Conservation (phyloP, 176 grass and related monocot species). For the Hsuehochloa calcarea region DNA sequence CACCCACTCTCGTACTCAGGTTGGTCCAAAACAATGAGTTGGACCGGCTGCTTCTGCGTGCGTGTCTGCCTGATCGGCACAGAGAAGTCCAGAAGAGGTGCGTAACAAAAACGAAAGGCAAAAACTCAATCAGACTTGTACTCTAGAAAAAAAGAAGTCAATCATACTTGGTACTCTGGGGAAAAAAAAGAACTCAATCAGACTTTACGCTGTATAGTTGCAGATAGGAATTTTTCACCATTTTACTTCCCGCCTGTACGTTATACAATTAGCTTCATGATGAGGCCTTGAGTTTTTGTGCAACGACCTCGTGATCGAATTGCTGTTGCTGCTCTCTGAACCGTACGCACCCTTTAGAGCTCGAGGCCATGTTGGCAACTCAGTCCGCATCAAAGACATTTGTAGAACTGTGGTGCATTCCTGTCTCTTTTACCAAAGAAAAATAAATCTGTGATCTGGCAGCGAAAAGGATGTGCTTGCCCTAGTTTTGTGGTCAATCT, state of each 20-base stretch:
- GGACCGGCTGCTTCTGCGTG: no score
- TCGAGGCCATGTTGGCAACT: neutral
- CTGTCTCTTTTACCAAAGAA: neutral
- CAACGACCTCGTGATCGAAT: constrained; percentile 24
- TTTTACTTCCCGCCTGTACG: neutral
- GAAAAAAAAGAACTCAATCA: no score
- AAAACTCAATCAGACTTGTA: neutral
- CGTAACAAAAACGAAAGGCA: neutral
- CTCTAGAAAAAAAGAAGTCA: no score
- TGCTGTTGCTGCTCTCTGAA: neutral
- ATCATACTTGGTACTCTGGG: no score
- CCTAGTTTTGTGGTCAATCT: neutral
- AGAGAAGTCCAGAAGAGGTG: no score
- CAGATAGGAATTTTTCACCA: neutral
- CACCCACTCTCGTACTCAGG: no score
- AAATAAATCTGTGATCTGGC: neutral
- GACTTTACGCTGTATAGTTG: no score
- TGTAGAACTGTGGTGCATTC: neutral
- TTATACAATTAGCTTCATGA: neutral
- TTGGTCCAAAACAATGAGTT: no score
- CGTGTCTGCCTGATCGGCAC: no score
- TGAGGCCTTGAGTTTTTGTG: neutral
- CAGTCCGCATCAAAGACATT: neutral
- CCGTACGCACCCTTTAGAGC: neutral
- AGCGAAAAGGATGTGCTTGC: neutral